These are phyloP conservation scores for Aspergillus ostianus DNA, from an alignment of 495 filamentous ascomycete genomes.

Conservation along the genomic window DNA sequence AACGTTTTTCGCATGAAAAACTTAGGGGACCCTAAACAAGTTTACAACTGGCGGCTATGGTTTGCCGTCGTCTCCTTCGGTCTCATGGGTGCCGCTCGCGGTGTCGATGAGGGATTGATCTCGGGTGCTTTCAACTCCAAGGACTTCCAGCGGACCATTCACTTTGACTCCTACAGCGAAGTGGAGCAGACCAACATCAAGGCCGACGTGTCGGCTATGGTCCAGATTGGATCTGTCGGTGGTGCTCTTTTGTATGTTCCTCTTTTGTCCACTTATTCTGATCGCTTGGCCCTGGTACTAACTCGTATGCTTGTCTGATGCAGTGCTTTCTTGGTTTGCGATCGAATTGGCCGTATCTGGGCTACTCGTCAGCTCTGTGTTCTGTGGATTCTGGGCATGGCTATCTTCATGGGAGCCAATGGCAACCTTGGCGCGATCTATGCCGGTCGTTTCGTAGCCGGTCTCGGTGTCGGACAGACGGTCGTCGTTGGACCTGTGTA, in stretches of 20 bases:
- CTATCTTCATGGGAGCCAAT: slow-evolving; percentile 63
- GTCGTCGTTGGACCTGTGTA: slow-evolving; percentile 61
- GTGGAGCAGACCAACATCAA: slow-evolving; percentile 60
- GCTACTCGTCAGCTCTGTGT: slow-evolving; percentile 65
- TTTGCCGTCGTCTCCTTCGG: slow-evolving; percentile 66
- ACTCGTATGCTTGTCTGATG: not conserved
- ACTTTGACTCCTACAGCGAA: slow-evolving; percentile 51
- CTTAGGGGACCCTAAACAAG: slow-evolving; percentile 51
- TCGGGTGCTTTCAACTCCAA: slow-evolving; percentile 62
- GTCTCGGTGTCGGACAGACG: slow-evolving; percentile 66
- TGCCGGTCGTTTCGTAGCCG: slow-evolving; percentile 65
- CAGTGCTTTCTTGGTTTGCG: slow-evolving; percentile 62
- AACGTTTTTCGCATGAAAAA: slow-evolving; percentile 63
- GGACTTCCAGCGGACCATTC: slow-evolving; percentile 59
- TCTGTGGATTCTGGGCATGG: slow-evolving; percentile 65
- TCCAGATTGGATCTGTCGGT: slow-evolving; percentile 65
- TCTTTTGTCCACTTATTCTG: not conserved
- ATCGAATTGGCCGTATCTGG: slow-evolving; percentile 67
- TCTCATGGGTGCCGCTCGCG: slow-evolving; percentile 64
- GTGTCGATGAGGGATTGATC: slow-evolving; percentile 71
- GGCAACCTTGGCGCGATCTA: slow-evolving; percentile 63
- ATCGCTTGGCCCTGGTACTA: not conserved
- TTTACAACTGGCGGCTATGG: slow-evolving; percentile 66
- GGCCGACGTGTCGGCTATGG: slow-evolving; percentile 70
- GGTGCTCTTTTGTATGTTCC: slow-evolving; percentile 57